Evolutionary conservation across 805 yeast species (phyloP).

Genomic region (Yamadazyma tumulicola): DNA sequence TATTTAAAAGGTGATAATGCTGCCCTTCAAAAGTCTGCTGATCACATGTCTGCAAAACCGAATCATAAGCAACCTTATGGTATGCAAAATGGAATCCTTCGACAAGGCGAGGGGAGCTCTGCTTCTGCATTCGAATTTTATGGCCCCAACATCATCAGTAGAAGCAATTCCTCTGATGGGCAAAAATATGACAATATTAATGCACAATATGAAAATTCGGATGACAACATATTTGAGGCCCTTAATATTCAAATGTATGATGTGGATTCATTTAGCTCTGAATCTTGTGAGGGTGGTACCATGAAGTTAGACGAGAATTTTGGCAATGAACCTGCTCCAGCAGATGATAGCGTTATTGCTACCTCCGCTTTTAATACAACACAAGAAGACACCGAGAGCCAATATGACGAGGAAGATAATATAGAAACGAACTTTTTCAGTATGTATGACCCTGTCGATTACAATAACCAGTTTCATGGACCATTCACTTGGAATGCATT

Average conservation of each 20-base stretch:
- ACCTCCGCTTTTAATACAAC: not conserved
- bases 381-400: not conserved
- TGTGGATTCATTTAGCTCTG: too few species aligned
- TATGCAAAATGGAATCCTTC: too few species aligned
- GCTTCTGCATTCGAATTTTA: too few species aligned
- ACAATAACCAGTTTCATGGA: slow-evolving; percentile 2
- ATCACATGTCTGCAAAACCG: not conserved
- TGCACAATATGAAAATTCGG: too few species aligned
- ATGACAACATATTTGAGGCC: too few species aligned
- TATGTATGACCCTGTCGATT: slow-evolving; percentile 2
- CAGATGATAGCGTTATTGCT: not conserved
- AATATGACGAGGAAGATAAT: not conserved
- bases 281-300: not conserved
- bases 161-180: not conserved
- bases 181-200: too few species aligned
- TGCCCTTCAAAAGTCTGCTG: not conserved
- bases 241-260: too few species aligned
- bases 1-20: too few species aligned
- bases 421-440: slow-evolving; percentile 2
- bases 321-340: not conserved
- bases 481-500: slow-evolving; percentile 4
- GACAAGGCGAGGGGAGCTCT: too few species aligned
- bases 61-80: too few species aligned
- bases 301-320: not conserved
- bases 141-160: not conserved